Conservation (phyloP, 2,329 filamentous ascomycete genomes). For the Fusarium globosum region DNA sequence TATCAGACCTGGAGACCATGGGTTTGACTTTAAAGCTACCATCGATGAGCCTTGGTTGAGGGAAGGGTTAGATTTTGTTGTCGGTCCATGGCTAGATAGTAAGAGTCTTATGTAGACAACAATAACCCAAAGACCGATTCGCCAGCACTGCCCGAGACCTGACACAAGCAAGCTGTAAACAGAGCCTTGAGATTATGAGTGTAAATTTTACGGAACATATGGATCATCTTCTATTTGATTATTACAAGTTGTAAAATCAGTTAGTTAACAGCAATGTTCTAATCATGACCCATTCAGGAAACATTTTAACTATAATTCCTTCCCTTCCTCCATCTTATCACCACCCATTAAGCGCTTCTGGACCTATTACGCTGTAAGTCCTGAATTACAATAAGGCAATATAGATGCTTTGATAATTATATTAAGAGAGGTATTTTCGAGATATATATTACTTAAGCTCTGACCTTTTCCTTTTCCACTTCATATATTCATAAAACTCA, state of each 20-base stretch:
- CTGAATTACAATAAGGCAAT: too few relatives aligned
- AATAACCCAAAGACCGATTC: too few relatives aligned
- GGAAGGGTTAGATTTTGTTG: not conserved
- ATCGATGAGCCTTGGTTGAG: not conserved
- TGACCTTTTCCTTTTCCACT: too few relatives aligned
- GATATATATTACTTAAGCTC: too few relatives aligned
- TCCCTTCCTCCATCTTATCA: not conserved
- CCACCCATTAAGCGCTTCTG: slow-evolving; percentile 1
- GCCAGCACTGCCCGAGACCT: too few relatives aligned
- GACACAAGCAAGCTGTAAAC: too few relatives aligned
- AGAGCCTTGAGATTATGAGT: too few relatives aligned
- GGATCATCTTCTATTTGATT: not conserved
- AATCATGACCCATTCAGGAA: not conserved
- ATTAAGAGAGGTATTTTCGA: too few relatives aligned
- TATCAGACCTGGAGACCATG: not conserved
- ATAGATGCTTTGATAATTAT: too few relatives aligned
- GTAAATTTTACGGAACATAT: too few relatives aligned
- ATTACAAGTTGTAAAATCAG: not conserved
- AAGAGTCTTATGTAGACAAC: not conserved
- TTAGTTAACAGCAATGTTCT: not conserved
- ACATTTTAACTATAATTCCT: not conserved
- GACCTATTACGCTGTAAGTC: too few relatives aligned
- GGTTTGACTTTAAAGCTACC: not conserved
- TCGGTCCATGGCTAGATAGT: not conserved
- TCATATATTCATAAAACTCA: too few relatives aligned